phyloP scores from a whole-genome alignment of 2,329 filamentous ascomycete genomes.

The Fusarium anguioides region DNA sequence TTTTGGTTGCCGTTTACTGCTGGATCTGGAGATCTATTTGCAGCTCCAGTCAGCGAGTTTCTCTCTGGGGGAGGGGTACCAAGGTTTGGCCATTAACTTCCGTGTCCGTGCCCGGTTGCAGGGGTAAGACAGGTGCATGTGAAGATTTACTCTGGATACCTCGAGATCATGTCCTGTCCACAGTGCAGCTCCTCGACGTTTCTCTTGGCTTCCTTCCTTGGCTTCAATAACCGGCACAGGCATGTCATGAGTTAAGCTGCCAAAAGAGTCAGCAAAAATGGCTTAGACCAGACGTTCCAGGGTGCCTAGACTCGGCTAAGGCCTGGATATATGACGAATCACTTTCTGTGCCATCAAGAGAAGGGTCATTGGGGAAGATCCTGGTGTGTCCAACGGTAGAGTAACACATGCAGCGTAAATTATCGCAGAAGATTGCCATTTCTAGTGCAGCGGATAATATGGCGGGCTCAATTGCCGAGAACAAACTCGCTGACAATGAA shows the following conservation, averaged over 20 bases:
- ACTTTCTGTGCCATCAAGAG: conserved; percentile 29
- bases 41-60: conserved; percentile 10
- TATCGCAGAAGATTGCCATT: conserved; percentile 20
- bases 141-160: conserved; percentile 4
- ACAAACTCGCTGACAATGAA: not conserved
- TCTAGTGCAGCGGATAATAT: conserved; percentile 2
- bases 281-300: not conserved
- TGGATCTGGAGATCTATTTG: conserved; percentile 39
- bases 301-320: conserved; percentile 7
- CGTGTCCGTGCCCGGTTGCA: conserved; percentile 11
- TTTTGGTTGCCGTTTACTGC: conserved; percentile 29
- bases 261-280: conserved; percentile 26
- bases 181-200: conserved; percentile 27
- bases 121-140: conserved; percentile 4
- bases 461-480: conserved; percentile 20
- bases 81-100: conserved; percentile 20
- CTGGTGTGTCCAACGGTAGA: conserved; percentile 2
- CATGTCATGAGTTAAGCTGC: conserved; percentile 10
- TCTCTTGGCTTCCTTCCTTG: not conserved
- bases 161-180: conserved; percentile 22
- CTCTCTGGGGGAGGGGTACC: conserved; percentile 27
- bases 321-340: conserved; percentile 39
- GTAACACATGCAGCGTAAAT: conserved; percentile 24
- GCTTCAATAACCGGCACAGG: not conserved
- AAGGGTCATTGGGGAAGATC: conserved; percentile 3